Evolutionary conservation across 352 stramenopile species (phyloP), one percentile per base, ranked within the genome.

Genomic region (Porosira glacialis): DNA sequence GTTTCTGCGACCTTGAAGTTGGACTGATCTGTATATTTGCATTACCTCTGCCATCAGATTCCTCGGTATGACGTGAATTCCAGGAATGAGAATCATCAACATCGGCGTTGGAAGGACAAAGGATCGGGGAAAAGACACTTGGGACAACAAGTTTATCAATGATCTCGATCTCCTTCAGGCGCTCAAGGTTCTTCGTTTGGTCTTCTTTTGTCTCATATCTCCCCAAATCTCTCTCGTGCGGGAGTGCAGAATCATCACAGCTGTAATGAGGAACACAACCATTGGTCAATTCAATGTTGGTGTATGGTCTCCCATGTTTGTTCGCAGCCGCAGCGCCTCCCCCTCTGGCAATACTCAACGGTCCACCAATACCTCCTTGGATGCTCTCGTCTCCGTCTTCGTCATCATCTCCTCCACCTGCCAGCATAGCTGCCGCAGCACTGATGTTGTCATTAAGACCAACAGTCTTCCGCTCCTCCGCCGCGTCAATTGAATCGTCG

Each of bases 201-300:
- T 92, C 86, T 43, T 92, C 84, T 51, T 81, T 79, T 3, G 86
- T 91, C 70, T 91, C 82, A 52, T 87, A 87, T 27, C 83, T 70
- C 19, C 78, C 80, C 0, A 92, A 57, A 69, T 92, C 86, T 19
- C 59, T 68, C 57, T 89, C 82, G 27, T 80, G 77, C 21, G 86
- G 86, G 24, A 92, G 52, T 13, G 84, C 74, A 21, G 74, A 59
- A 76, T 92, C 84, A 48, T 92, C 86, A 24, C 78, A 82, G 27
- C 75, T 75, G 63, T 83, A 92, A 7, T 88, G 48, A 22, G 86
- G 86, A n/a, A 76, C 63, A 36, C 80, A 81, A 26, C 83, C 86
- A 78, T 78, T 74, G 11, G 82, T 89, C 1, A 92, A 52, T 67
- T 92, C 86, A 52, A 86, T 76, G 66, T 92, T 92, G n/a, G 66